Evolutionary conservation across 2,329 filamentous ascomycete species (phyloP).

Genomic region (Colletotrichum liriopes): DNA sequence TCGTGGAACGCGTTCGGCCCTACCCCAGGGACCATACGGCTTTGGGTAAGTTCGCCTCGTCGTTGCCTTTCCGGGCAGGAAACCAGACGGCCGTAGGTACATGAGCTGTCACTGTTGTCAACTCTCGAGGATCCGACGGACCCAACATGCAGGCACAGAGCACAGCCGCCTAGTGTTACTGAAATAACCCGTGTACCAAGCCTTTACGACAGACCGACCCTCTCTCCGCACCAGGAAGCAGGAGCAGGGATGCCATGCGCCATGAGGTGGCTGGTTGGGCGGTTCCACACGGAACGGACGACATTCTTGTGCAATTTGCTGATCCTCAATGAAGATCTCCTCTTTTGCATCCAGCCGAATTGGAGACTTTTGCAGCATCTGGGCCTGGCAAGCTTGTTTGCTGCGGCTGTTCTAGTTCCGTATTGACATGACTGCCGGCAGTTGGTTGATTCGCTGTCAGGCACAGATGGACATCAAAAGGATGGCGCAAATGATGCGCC

Average conservation of each 20-base stretch:
- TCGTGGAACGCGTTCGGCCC: slow-evolving; percentile 14
- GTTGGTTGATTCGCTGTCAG: slow-evolving; percentile 13
- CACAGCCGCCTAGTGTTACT: slow-evolving; percentile 13
- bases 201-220: slow-evolving; percentile 11
- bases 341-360: slow-evolving; percentile 15
- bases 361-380: not conserved
- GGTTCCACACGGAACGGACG: slow-evolving; percentile 25
- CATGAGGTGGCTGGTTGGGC: slow-evolving; percentile 15
- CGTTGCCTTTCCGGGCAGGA: not conserved
- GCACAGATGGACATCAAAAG: not conserved
- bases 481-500: not conserved
- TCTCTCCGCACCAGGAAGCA: slow-evolving; percentile 10
- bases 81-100: slow-evolving; percentile 1
- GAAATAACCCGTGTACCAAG: slow-evolving; percentile 16
- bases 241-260: slow-evolving; percentile 38
- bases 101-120: slow-evolving; percentile 1
- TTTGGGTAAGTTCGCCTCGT: not conserved
- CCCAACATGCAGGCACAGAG: not conserved
- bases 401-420: slow-evolving; percentile 4
- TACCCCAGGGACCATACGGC: slow-evolving; percentile 1
- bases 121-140: not conserved
- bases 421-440: slow-evolving; percentile 16
- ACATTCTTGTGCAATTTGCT: slow-evolving; percentile 20
- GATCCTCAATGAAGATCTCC: slow-evolving; percentile 32
- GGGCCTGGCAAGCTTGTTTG: slow-evolving; percentile 8